Conservation (phyloP, 1,139 yeast genomes). For the Suhomyces yuchorum region DNA sequence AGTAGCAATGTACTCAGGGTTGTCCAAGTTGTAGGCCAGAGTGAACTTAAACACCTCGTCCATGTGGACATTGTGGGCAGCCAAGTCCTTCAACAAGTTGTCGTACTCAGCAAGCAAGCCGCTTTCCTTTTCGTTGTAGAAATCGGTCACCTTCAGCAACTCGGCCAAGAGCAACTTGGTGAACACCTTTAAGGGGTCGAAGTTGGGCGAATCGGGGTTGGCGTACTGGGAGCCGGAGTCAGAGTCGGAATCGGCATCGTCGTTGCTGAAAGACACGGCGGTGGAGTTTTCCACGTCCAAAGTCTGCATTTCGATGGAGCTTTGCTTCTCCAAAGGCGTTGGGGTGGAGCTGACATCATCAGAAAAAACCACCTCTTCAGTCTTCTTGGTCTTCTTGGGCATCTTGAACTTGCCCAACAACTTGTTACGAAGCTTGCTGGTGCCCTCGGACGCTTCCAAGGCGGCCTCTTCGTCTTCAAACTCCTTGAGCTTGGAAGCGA, state of each 20-base stretch:
- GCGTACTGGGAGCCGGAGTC: slow-evolving; percentile 13
- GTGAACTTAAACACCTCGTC: slow-evolving; percentile 34
- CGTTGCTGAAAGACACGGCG: slow-evolving; percentile 10
- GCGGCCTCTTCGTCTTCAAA: slow-evolving; percentile 10
- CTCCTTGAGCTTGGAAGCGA: background rate
- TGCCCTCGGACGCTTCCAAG: background rate
- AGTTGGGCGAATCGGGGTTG: slow-evolving; percentile 22
- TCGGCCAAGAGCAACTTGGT: slow-evolving; percentile 55
- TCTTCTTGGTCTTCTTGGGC: background rate
- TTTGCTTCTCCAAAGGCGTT: slow-evolving; percentile 8
- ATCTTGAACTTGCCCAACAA: slow-evolving; percentile 14
- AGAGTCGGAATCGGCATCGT: slow-evolving; percentile 8
- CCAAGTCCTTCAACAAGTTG: slow-evolving; percentile 43
- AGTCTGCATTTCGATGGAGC: slow-evolving; percentile 11
- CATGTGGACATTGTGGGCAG: slow-evolving; percentile 31
- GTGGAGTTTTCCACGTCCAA: slow-evolving; percentile 15
- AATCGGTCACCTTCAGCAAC: slow-evolving; percentile 56
- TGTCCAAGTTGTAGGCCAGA: slow-evolving; percentile 26
- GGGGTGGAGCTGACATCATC: background rate
- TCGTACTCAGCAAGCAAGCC: slow-evolving; percentile 50
- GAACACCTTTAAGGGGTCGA: slow-evolving; percentile 55
- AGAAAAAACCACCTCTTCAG: background rate
- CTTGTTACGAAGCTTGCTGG: slow-evolving; percentile 10
- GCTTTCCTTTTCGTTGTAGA: slow-evolving; percentile 51
- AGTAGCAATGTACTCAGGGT: slow-evolving; percentile 20